Evolutionary conservation across 192 early-diverging fungal species (phyloP).

Genomic region (Coemansia pectinata): DNA sequence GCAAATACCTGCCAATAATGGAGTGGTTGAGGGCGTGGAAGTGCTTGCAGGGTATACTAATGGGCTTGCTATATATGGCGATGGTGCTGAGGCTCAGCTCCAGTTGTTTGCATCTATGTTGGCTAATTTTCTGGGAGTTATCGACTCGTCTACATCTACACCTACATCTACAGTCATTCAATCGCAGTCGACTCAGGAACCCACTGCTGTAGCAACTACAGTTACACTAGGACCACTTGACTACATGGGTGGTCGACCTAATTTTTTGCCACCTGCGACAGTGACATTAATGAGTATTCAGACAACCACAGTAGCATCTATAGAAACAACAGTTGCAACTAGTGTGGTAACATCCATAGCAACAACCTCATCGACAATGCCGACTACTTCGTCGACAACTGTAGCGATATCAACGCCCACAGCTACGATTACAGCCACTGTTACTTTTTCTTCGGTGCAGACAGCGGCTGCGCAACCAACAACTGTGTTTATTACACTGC

Average conservation of each 20-base stretch:
- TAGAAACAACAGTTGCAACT: not conserved
- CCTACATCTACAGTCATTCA: no score
- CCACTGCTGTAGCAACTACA: no score
- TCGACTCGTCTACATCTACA: no score
- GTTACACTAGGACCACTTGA: not conserved
- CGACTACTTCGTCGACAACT: slow-evolving; percentile 4
- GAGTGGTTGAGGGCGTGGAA: not conserved
- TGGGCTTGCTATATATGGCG: not conserved
- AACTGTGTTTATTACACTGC: not conserved
- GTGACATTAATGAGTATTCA: not conserved
- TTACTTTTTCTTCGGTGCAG: not conserved
- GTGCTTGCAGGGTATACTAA: not conserved
- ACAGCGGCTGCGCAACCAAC: not conserved
- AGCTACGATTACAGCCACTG: slow-evolving; percentile 2
- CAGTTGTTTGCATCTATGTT: not conserved
- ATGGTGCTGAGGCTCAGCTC: not conserved
- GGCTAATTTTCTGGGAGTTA: not conserved
- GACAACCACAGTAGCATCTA: not conserved
- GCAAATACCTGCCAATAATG: not conserved
- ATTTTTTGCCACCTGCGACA: not conserved
- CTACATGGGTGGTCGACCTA: not conserved
- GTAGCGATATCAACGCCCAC: slow-evolving; percentile 1
- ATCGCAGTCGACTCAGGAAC: no score
- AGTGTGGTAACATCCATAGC: not conserved
- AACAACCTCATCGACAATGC: not conserved